A percentile compares a stretch with the other conserved stretches of the same genome.
Conservation (phyloP, 2,329 filamentous ascomycete species). For the Aspergillus ustus region DNA sequence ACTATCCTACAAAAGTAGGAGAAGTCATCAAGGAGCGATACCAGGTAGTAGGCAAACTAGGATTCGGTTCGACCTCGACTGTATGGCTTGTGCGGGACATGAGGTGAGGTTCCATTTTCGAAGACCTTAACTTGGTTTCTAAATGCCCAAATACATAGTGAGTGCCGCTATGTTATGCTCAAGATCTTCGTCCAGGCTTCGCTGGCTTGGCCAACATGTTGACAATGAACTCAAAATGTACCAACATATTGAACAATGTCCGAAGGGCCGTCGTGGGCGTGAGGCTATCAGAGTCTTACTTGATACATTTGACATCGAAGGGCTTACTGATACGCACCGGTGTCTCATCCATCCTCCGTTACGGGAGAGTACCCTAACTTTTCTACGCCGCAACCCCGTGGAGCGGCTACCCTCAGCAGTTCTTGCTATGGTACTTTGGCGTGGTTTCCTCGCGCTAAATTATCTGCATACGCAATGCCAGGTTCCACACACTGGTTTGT, state of each 20-base stretch:
- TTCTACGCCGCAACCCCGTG: slow-evolving; percentile 48
- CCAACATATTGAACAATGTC: slow-evolving; percentile 38
- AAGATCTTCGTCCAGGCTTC: slow-evolving; percentile 36
- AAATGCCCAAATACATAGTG: slow-evolving; percentile 19
- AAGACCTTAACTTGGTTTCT: neutral
- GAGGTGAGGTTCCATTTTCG: slow-evolving; percentile 25
- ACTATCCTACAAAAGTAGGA: slow-evolving; percentile 38
- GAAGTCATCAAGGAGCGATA: slow-evolving; percentile 36
- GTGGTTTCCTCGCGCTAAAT: slow-evolving; percentile 51
- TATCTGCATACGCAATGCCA: slow-evolving; percentile 53
- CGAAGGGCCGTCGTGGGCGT: slow-evolving; percentile 35
- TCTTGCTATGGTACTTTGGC: slow-evolving; percentile 42
- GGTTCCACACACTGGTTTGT: slow-evolving; percentile 52
- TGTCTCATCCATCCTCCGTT: slow-evolving; percentile 49
- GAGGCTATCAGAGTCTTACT: slow-evolving; percentile 36
- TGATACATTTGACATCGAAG: slow-evolving; percentile 40
- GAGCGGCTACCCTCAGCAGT: slow-evolving; percentile 41
- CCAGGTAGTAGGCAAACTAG: slow-evolving; percentile 42
- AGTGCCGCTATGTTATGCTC: slow-evolving; percentile 34
- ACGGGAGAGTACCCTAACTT: slow-evolving; percentile 48
- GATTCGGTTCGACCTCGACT: slow-evolving; percentile 42
- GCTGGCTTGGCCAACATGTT: slow-evolving; percentile 33
- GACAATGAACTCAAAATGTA: slow-evolving; percentile 52
- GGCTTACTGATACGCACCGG: slow-evolving; percentile 35
- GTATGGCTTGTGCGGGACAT: slow-evolving; percentile 44